phyloP scores from a whole-genome alignment of 1,139 yeast species.

The Sugiyamaella xylanicola region DNA sequence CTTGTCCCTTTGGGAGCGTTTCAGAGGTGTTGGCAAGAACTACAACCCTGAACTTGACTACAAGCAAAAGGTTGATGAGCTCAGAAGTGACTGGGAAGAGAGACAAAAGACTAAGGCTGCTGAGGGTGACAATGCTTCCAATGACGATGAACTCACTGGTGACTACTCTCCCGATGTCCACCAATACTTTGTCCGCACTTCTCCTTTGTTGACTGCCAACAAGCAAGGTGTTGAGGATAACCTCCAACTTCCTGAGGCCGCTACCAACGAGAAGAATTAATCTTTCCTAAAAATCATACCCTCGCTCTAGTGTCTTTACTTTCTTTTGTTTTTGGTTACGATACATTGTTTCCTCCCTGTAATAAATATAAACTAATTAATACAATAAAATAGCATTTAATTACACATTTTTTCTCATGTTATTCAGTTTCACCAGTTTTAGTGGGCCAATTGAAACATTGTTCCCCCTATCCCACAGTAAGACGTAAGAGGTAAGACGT shows the following conservation, averaged over 20 bases:
- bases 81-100: constrained; percentile 44
- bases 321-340: constrained; percentile 14
- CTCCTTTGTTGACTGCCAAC: constrained; percentile 37
- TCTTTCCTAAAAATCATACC: constrained; percentile 4
- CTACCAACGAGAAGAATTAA: constrained; percentile 21
- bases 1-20: constrained; percentile 43
- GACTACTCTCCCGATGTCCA: constrained; percentile 36
- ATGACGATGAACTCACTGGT: constrained; percentile 30
- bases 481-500: too few relatives aligned
- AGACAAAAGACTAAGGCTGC: constrained; percentile 37
- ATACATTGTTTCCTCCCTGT: constrained; percentile 7
- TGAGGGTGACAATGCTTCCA: constrained; percentile 28
- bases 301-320: constrained; percentile 7
- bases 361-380: constrained; percentile 10
- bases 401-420: too few relatives aligned
- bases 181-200: constrained; percentile 42
- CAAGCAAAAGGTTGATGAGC: constrained; percentile 44
- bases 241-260: constrained; percentile 33
- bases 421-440: too few relatives aligned
- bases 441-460: not conserved
- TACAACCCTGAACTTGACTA: constrained; percentile 45
- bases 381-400: constrained; percentile 5
- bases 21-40: constrained; percentile 41
- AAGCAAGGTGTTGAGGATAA: constrained; percentile 30
- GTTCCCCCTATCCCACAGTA: too few relatives aligned